These are phyloP conservation scores for Mentha longifolia DNA, from an alignment of 257 asterid species.

Conservation along the genomic window DNA sequence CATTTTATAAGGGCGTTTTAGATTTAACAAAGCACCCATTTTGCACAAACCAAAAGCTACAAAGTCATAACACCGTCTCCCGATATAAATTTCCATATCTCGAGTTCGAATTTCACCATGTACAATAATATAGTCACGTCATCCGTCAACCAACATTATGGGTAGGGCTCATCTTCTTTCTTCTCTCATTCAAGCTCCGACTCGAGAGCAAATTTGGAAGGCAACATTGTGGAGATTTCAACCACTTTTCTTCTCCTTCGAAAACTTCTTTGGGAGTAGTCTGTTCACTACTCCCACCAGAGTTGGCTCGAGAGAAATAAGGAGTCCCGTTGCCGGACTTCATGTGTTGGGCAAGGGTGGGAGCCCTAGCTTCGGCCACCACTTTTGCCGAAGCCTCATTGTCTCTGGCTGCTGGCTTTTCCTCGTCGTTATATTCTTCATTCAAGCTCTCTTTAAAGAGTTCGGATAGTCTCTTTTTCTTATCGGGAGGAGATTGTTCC, in stretches of 20 bases:
- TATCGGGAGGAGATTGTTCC: constrained; percentile 46
- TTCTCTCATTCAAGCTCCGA: constrained; percentile 58
- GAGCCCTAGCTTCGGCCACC: background rate
- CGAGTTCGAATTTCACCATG: constrained; percentile 28
- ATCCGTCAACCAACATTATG: constrained; percentile 23
- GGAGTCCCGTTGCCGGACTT: constrained; percentile 43
- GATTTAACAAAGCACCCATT: background rate
- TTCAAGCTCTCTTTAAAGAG: constrained; percentile 59
- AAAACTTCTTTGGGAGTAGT: constrained; percentile 39
- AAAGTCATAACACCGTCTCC: constrained; percentile 14
- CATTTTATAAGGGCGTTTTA: background rate
- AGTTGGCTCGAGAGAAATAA: constrained; percentile 38
- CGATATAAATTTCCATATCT: constrained; percentile 3
- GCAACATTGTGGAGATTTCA: constrained; percentile 59
- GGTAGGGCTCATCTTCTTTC: constrained; percentile 45
- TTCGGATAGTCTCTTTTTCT: constrained; percentile 61
- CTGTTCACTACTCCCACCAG: constrained; percentile 37
- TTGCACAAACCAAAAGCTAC: background rate
- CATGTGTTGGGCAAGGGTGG: constrained; percentile 20
- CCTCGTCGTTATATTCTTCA: constrained; percentile 30
- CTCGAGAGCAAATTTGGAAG: constrained; percentile 62
- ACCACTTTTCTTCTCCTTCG: constrained; percentile 29
- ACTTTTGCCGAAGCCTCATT: constrained; percentile 21
- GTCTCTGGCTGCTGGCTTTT: constrained; percentile 16
- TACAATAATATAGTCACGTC: constrained; percentile 28